phyloP scores from a whole-genome alignment of 352 stramenopile species.

The Phytopythium ostracodes region DNA sequence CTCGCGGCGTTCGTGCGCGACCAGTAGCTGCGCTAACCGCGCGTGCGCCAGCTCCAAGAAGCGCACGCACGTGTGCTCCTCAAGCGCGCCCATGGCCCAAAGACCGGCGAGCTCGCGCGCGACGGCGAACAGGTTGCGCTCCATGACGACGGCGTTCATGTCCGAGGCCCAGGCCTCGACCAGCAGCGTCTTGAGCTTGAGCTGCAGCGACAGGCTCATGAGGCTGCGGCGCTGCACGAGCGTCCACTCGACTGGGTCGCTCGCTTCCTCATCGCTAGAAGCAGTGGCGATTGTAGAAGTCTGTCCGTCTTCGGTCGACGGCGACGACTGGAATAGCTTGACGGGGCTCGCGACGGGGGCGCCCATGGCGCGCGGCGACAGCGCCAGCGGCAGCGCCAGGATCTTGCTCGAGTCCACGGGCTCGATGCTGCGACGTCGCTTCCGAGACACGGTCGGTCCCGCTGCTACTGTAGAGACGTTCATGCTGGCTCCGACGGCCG shows the following conservation, averaged over 20 bases:
- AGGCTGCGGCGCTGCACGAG: slow-evolving; percentile 52
- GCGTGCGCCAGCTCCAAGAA: slow-evolving; percentile 70
- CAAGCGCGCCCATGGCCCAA: slow-evolving; percentile 70
- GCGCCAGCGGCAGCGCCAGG: slow-evolving; percentile 32
- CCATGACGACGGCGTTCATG: slow-evolving; percentile 86
- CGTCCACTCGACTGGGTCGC: slow-evolving; percentile 10
- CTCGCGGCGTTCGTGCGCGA: slow-evolving; percentile 54
- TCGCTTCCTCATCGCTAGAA: slow-evolving; percentile 5
- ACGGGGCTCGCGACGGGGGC: slow-evolving; percentile 14
- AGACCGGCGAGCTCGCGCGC: slow-evolving; percentile 79
- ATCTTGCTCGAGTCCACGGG: slow-evolving; percentile 51
- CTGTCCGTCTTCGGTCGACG: background rate
- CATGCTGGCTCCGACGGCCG: slow-evolving; percentile 1
- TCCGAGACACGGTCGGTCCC: slow-evolving; percentile 32
- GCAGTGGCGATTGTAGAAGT: slow-evolving; percentile 6
- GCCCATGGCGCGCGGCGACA: slow-evolving; percentile 29
- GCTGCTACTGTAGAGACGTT: slow-evolving; percentile 17
- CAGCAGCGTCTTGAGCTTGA: slow-evolving; percentile 85
- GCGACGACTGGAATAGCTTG: slow-evolving; percentile 9
- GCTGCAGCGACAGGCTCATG: slow-evolving; percentile 73
- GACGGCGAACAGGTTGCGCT: slow-evolving; percentile 78
- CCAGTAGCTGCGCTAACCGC: slow-evolving; percentile 61
- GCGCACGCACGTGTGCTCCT: slow-evolving; percentile 68
- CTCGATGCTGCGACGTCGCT: slow-evolving; percentile 65
- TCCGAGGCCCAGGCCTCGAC: slow-evolving; percentile 79